phyloP scores from a whole-genome alignment of 306 rosid species.

The Begonia loranthoides region DNA sequence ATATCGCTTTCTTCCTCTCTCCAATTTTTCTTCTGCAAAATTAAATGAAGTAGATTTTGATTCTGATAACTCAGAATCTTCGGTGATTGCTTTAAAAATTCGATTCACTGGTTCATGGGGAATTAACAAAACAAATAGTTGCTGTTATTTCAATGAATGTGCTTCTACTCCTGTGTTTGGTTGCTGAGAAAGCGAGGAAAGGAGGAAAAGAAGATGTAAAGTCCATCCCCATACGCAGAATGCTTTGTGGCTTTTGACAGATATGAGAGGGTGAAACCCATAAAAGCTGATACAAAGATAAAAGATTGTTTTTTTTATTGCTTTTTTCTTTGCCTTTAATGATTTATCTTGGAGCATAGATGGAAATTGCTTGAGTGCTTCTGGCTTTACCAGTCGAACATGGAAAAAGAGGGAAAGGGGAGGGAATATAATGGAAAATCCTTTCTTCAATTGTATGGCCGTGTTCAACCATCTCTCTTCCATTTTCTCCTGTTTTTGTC shows the following conservation, averaged over 20 bases:
- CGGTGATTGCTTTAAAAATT: background rate
- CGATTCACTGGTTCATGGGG: background rate
- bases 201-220: slow-evolving; percentile 2
- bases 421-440: too few species aligned
- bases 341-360: background rate
- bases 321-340: background rate
- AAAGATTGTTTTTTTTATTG: background rate
- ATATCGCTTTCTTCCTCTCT: slow-evolving; percentile 13
- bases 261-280: background rate
- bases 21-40: background rate
- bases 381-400: too few species aligned
- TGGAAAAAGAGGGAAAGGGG: too few species aligned
- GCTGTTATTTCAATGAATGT: background rate
- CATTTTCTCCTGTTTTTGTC: background rate
- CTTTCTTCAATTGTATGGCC: too few species aligned
- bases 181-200: slow-evolving; percentile 3
- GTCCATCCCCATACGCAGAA: background rate
- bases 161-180: background rate
- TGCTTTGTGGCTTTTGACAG: too few species aligned
- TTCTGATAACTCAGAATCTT: background rate
- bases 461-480: too few species aligned
- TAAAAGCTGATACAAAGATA: background rate
- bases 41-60: background rate
- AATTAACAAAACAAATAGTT: background rate
- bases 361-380: background rate